These are phyloP conservation scores for Monosporozyma unispora DNA, from an alignment of 805 yeast genomes.

Conservation along the genomic window DNA sequence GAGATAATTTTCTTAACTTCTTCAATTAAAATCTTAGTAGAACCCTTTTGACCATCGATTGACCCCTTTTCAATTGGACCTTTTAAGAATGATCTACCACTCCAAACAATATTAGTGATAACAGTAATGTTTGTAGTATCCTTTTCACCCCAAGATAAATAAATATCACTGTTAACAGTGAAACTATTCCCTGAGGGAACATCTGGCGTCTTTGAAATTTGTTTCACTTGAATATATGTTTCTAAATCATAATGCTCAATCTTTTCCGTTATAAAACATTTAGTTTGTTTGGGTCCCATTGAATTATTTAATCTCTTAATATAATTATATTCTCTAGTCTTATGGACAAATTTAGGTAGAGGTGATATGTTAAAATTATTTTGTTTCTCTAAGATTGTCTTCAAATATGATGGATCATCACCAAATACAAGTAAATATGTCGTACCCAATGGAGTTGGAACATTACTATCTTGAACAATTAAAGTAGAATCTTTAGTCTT, in stretches of 20 bases:
- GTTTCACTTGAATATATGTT: slow-evolving; percentile 37
- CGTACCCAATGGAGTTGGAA: slow-evolving; percentile 61
- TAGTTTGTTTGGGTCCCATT: slow-evolving; percentile 67
- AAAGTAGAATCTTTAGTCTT: slow-evolving; percentile 43
- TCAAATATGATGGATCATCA: slow-evolving; percentile 41
- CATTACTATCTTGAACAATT: slow-evolving; percentile 39
- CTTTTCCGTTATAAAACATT: slow-evolving; percentile 49
- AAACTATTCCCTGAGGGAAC: slow-evolving; percentile 70
- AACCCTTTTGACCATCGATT: slow-evolving; percentile 62
- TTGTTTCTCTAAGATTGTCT: slow-evolving; percentile 43
- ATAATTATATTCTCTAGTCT: slow-evolving; percentile 42
- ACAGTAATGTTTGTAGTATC: slow-evolving; percentile 47
- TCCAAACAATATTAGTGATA: slow-evolving; percentile 57
- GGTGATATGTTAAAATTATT: slow-evolving; percentile 53
- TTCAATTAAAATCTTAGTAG: slow-evolving; percentile 38
- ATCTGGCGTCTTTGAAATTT: slow-evolving; percentile 57
- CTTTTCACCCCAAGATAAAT: slow-evolving; percentile 51
- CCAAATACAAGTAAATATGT: slow-evolving; percentile 54
- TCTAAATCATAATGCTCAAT: slow-evolving; percentile 42
- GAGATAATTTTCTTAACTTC: slow-evolving; percentile 31
- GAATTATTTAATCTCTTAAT: slow-evolving; percentile 52
- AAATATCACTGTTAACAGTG: slow-evolving; percentile 49
- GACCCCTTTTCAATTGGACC: slow-evolving; percentile 70
- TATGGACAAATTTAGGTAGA: slow-evolving; percentile 34
- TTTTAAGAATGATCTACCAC: slow-evolving; percentile 68